phyloP scores from a whole-genome alignment of 2,329 filamentous ascomycete species.

The Ascochyta rabiei region DNA sequence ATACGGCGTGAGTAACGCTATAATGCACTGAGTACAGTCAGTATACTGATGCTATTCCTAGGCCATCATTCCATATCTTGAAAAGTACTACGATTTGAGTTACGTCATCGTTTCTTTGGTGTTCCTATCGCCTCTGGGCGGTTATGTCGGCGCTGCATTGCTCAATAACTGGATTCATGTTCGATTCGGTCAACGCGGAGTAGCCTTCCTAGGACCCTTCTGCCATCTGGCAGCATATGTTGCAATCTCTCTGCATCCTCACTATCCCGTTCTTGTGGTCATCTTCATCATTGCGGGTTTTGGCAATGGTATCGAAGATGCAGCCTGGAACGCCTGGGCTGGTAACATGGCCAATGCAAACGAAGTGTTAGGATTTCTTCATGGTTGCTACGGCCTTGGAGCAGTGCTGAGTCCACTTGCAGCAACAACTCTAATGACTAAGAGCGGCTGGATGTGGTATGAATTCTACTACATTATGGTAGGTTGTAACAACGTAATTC shows the following conservation, averaged over 20 bases:
- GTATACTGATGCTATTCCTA: neutral
- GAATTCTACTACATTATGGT: constrained; percentile 77
- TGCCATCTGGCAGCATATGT: constrained; percentile 69
- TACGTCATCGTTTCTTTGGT: constrained; percentile 68
- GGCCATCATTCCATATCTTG: constrained; percentile 51
- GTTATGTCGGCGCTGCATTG: constrained; percentile 66
- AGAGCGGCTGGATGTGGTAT: constrained; percentile 67
- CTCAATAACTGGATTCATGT: constrained; percentile 68
- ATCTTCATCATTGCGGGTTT: constrained; percentile 70
- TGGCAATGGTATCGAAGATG: constrained; percentile 70
- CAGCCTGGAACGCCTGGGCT: constrained; percentile 64
- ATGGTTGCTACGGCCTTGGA: constrained; percentile 72
- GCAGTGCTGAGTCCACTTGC: constrained; percentile 71
- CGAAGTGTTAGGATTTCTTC: constrained; percentile 72
- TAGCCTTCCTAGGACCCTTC: constrained; percentile 68
- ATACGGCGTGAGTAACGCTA: constrained; percentile 58
- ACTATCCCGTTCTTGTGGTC: constrained; percentile 67
- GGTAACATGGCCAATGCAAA: constrained; percentile 75
- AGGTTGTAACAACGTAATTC: constrained; percentile 21
- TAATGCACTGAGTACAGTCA: neutral
- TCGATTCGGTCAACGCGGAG: constrained; percentile 69
- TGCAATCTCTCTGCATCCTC: constrained; percentile 67
- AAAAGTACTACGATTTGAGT: constrained; percentile 63
- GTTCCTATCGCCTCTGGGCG: constrained; percentile 68
- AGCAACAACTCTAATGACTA: constrained; percentile 71